These are phyloP conservation scores for Xeromyces bisporus DNA, from an alignment of 495 filamentous ascomycete genomes.

Conservation along the genomic window DNA sequence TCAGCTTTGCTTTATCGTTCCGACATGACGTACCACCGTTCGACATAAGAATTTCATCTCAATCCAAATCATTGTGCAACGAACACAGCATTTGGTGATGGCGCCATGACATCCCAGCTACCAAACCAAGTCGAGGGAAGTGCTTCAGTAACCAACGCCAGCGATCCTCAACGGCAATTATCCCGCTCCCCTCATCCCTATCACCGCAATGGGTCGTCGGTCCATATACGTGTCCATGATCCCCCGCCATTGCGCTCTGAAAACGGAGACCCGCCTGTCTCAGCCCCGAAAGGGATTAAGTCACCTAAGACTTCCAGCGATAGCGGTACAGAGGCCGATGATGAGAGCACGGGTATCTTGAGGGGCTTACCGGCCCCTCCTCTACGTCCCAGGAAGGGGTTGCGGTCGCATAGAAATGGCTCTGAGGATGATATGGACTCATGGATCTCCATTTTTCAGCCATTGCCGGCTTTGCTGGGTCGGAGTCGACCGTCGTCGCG, in stretches of 20 bases:
- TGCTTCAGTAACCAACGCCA: conserved; percentile 9
- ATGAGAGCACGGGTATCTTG: conserved; percentile 55
- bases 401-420: conserved; percentile 38
- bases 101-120: conserved; percentile 23
- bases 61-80: too few relatives aligned
- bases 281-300: conserved; percentile 10
- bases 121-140: conserved; percentile 20
- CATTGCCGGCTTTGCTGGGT: conserved; percentile 21
- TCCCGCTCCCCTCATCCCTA: conserved; percentile 71
- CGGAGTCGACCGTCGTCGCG: conserved; percentile 16
- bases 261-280: conserved; percentile 12
- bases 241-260: too few relatives aligned
- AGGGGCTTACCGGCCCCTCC: conserved; percentile 68
- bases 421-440: conserved; percentile 10
- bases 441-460: conserved; percentile 20
- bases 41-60: too few relatives aligned
- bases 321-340: conserved; percentile 82
- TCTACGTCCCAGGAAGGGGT: conserved; percentile 52
- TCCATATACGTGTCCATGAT: conserved; percentile 8
- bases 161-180: conserved; percentile 29
- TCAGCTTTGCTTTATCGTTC: too few relatives aligned
- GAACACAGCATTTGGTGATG: too few relatives aligned
- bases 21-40: conserved; percentile 27
- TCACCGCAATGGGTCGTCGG: conserved; percentile 29
- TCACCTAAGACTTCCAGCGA: conserved; percentile 51